Percentiles rank a stretch among this genome's conserved stretches.
These are phyloP conservation scores for Sclerotinia borealis DNA, from an alignment of 2,329 filamentous ascomycete genomes.

Conservation along the genomic window DNA sequence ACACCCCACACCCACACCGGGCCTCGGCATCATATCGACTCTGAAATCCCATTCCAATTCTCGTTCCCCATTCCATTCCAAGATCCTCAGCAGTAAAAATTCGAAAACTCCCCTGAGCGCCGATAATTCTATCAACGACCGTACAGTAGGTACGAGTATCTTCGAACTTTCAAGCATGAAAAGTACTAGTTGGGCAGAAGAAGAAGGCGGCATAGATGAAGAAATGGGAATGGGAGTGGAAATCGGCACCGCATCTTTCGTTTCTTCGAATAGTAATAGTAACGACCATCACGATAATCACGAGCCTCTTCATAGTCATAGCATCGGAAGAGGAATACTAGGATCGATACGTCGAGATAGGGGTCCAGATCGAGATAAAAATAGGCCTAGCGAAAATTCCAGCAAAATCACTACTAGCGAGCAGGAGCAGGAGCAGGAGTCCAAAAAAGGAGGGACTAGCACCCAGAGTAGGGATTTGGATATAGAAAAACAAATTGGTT, in stretches of 20 bases:
- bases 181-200: neutral
- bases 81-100: neutral
- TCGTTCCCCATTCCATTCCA: too few relatives aligned
- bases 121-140: neutral
- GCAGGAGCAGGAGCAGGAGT: too few relatives aligned
- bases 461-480: too few relatives aligned
- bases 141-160: neutral
- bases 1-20: too few relatives aligned
- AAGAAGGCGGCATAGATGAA: neutral
- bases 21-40: neutral
- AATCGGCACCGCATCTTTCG: neutral
- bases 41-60: neutral
- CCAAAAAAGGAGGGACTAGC: too few relatives aligned
- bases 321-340: neutral
- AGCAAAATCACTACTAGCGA: neutral
- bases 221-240: neutral
- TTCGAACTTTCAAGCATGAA: neutral
- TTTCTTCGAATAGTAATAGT: too few relatives aligned
- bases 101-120: neutral
- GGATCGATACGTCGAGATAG: neutral
- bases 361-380: neutral
- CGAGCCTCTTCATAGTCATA: too few relatives aligned
- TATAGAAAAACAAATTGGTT: too few relatives aligned
- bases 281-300: too few relatives aligned
- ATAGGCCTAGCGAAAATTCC: neutral